phyloP scores from a whole-genome alignment of 345 rosid species.

The Moringa oleifera region DNA sequence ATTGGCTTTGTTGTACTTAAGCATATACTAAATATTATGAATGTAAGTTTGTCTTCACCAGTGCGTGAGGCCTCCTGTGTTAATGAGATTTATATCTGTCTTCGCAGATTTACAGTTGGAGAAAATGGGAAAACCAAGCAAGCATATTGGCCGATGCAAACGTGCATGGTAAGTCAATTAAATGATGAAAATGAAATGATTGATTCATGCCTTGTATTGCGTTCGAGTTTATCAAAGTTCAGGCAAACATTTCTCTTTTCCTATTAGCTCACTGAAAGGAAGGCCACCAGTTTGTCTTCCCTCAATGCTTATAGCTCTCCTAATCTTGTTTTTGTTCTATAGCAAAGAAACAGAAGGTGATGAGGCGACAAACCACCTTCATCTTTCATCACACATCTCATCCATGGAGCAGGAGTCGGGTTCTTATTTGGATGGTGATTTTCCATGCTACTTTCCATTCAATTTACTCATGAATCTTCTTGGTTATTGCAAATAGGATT shows the following conservation, averaged over 20 bases:
- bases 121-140: constrained; percentile 79
- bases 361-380: constrained; percentile 75
- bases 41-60: background rate
- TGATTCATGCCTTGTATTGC: background rate
- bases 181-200: background rate
- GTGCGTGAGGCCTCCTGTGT: background rate
- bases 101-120: constrained; percentile 87
- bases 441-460: constrained; percentile 3
- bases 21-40: too few species aligned
- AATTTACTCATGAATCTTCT: background rate
- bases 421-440: constrained; percentile 91
- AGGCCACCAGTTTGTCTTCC: too few species aligned
- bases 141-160: constrained; percentile 44
- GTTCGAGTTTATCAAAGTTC: background rate
- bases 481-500: background rate
- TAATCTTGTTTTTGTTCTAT: constrained; percentile 2
- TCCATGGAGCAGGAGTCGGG: constrained; percentile 88
- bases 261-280: background rate
- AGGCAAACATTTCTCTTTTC: background rate
- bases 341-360: constrained; percentile 67
- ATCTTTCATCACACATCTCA: constrained; percentile 89
- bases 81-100: background rate
- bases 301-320: too few species aligned
- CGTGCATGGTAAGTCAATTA: constrained; percentile 43
- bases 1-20: too few species aligned